Conservation (phyloP, 1,284 basidiomycete genomes). For the Ustilago nuda region DNA sequence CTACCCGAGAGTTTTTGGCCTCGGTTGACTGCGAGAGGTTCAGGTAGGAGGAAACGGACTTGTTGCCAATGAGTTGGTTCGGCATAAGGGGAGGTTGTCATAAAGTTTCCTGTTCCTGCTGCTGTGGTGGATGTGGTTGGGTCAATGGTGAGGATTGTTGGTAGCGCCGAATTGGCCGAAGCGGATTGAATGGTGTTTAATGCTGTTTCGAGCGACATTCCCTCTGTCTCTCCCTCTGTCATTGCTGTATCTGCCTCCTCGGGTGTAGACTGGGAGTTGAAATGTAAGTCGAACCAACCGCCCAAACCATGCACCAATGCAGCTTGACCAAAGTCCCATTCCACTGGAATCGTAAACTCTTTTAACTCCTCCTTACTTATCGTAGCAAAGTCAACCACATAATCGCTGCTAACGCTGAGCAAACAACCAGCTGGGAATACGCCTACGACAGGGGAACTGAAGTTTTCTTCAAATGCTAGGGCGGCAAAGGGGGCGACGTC, state of each 20-base stretch:
- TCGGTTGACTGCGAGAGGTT: slow-evolving; percentile 64
- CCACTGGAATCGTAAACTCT: slow-evolving; percentile 61
- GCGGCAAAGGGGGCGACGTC: slow-evolving; percentile 61
- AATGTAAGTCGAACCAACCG: slow-evolving; percentile 66
- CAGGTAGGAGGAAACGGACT: slow-evolving; percentile 61
- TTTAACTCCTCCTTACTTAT: slow-evolving; percentile 54
- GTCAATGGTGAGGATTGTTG: slow-evolving; percentile 35
- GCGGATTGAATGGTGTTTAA: slow-evolving; percentile 22
- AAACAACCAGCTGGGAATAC: slow-evolving; percentile 58
- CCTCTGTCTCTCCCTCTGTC: slow-evolving; percentile 16
- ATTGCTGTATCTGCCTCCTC: slow-evolving; percentile 26
- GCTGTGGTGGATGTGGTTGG: not conserved
- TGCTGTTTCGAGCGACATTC: slow-evolving; percentile 23
- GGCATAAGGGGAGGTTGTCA: slow-evolving; percentile 64
- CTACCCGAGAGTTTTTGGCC: slow-evolving; percentile 59
- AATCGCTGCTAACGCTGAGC: slow-evolving; percentile 53
- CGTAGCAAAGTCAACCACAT: slow-evolving; percentile 61
- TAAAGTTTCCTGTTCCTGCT: slow-evolving; percentile 34
- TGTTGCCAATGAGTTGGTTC: slow-evolving; percentile 68
- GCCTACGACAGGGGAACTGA: slow-evolving; percentile 61
- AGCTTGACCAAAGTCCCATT: slow-evolving; percentile 48
- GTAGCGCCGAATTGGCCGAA: slow-evolving; percentile 19
- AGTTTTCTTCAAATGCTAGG: slow-evolving; percentile 59
- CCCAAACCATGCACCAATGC: slow-evolving; percentile 62
- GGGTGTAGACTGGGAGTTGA: slow-evolving; percentile 47